Percentiles rank a stretch among this genome's conserved stretches.
Conservation (phyloP, 75 land plant species). For the Chamaecyparis obtusa region DNA sequence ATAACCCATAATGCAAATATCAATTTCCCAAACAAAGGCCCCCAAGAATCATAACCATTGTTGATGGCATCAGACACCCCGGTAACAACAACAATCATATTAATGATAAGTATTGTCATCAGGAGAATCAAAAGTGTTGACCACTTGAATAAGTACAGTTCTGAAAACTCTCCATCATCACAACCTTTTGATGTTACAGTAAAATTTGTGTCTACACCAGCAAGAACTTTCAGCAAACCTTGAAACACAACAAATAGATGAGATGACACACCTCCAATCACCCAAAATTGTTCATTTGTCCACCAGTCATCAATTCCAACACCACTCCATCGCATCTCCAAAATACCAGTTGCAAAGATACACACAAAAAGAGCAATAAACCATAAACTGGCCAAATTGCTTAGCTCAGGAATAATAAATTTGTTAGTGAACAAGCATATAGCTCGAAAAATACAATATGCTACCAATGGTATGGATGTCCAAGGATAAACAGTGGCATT, state of each 20-base stretch:
- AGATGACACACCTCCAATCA: slow-evolving; percentile 79
- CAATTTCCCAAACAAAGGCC: slow-evolving; percentile 72
- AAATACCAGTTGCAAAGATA: slow-evolving; percentile 68
- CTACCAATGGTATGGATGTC: slow-evolving; percentile 66
- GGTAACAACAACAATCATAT: slow-evolving; percentile 62
- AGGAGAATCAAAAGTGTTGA: slow-evolving; percentile 66
- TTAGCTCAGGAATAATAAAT: slow-evolving; percentile 72
- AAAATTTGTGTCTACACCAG: slow-evolving; percentile 79
- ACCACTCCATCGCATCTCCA: slow-evolving; percentile 83
- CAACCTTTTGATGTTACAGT: slow-evolving; percentile 63
- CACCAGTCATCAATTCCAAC: slow-evolving; percentile 84
- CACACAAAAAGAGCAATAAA: slow-evolving; percentile 70
- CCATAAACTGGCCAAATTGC: slow-evolving; percentile 61
- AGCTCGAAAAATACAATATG: slow-evolving; percentile 73
- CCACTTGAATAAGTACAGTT: slow-evolving; percentile 76
- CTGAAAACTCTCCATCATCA: slow-evolving; percentile 71
- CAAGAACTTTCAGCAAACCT: slow-evolving; percentile 72
- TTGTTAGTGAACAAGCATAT: slow-evolving; percentile 68
- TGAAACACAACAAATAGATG: slow-evolving; percentile 82
- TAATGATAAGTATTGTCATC: slow-evolving; percentile 57
- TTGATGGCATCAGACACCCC: slow-evolving; percentile 75
- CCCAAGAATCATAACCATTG: slow-evolving; percentile 77
- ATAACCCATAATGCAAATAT: slow-evolving; percentile 82
- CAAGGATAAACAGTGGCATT: slow-evolving; percentile 64
- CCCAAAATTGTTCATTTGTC: slow-evolving; percentile 89